Percentiles rank a stretch among this genome's conserved stretches.
Conservation (phyloP, 2,329 filamentous ascomycete genomes). For the Pezizomycotina sp. region DNA sequence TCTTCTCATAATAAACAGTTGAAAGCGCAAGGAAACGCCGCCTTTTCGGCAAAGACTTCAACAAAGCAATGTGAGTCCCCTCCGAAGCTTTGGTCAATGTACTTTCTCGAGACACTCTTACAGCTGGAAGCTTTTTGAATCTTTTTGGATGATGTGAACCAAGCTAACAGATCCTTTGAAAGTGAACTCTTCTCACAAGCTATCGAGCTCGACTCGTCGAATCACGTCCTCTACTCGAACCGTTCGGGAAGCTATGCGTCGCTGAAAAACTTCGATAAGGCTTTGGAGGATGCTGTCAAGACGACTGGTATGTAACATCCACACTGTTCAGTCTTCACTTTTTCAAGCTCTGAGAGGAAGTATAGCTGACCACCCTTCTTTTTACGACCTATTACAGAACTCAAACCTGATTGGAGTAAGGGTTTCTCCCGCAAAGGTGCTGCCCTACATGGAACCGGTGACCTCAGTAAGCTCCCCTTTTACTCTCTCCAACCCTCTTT, state of each 20-base stretch:
- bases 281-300: constrained; percentile 79
- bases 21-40: constrained; percentile 96
- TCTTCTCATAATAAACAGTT: constrained; percentile 37
- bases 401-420: constrained; percentile 97
- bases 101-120: constrained; percentile 9
- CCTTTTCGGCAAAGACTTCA: constrained; percentile 91
- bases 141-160: constrained; percentile 17
- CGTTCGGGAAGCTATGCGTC: constrained; percentile 78
- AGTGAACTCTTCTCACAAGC: constrained; percentile 92
- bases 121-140: not conserved
- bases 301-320: constrained; percentile 39
- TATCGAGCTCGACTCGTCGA: constrained; percentile 69
- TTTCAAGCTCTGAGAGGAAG: not conserved
- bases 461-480: constrained; percentile 44
- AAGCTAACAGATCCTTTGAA: constrained; percentile 14
- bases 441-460: constrained; percentile 71
- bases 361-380: too few species aligned
- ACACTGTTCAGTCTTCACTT: not conserved
- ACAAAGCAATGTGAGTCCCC: constrained; percentile 70
- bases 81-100: not conserved
- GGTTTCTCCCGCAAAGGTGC: constrained; percentile 89
- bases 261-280: constrained; percentile 70
- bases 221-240: constrained; percentile 97
- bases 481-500: not conserved
- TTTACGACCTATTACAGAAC: constrained; percentile 32